These are phyloP conservation scores for Auricularia heimuer DNA, from an alignment of 768 basidiomycete genomes.

Conservation along the genomic window DNA sequence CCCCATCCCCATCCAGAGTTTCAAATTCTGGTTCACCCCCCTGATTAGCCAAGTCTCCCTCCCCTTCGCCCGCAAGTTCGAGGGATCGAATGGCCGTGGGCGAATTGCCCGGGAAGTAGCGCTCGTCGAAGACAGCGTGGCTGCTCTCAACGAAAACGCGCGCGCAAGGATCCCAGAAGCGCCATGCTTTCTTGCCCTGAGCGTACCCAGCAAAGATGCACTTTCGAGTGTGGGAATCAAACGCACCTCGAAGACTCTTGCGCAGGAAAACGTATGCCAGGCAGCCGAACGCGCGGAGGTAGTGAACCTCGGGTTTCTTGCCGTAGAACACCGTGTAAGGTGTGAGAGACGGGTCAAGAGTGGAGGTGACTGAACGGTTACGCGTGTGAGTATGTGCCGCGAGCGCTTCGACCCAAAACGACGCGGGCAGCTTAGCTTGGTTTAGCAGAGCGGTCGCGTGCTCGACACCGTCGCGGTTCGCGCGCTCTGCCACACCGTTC, in stretches of 20 bases:
- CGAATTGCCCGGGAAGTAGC: conserved; percentile 14
- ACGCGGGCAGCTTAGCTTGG: background rate
- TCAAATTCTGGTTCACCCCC: background rate
- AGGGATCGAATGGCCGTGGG: background rate
- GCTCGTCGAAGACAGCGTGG: conserved; percentile 25
- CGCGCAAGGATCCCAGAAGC: conserved; percentile 24
- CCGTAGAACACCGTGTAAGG: conserved; percentile 18
- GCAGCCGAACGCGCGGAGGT: conserved; percentile 18
- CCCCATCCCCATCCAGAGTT: background rate
- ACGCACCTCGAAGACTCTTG: conserved; percentile 4
- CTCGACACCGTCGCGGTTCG: background rate
- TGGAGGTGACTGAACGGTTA: background rate
- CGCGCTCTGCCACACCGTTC: conserved; percentile 3
- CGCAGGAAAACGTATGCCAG: conserved; percentile 12
- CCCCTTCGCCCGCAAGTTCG: too few species aligned
- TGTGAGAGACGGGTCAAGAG: conserved; percentile 3
- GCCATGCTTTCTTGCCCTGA: conserved; percentile 20
- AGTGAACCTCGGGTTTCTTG: background rate
- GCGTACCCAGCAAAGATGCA: conserved; percentile 32
- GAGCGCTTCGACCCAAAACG: background rate
- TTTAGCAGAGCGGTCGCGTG: background rate
- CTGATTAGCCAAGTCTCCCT: background rate
- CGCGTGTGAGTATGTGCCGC: background rate
- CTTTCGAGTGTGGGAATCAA: conserved; percentile 23
- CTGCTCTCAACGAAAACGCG: conserved; percentile 20